phyloP scores from a whole-genome alignment of 768 basidiomycete species.

The Leccinum broughii region DNA sequence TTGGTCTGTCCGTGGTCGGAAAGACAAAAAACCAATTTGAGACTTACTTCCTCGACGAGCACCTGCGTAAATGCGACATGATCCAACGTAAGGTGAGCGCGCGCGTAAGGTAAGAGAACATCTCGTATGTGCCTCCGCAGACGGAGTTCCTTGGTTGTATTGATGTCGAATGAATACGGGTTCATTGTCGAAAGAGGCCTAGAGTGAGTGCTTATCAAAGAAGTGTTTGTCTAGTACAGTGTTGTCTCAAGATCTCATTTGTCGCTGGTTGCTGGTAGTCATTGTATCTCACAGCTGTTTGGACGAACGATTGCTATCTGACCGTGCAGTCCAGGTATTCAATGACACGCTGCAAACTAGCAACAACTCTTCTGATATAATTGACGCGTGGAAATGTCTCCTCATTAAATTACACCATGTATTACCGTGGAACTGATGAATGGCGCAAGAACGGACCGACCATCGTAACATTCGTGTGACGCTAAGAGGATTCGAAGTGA shows the following conservation, averaged over 20 bases:
- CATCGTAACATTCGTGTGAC: not conserved
- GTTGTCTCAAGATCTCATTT: not conserved
- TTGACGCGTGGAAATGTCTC: slow-evolving; percentile 3
- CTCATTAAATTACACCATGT: slow-evolving; percentile 15
- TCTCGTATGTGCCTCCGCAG: slow-evolving; percentile 49
- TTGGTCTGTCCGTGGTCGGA: not conserved
- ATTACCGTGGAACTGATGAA: slow-evolving; percentile 3
- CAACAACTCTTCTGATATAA: not conserved
- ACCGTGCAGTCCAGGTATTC: not conserved
- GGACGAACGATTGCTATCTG: not conserved
- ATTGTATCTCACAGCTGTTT: not conserved
- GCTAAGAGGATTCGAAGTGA: slow-evolving; percentile 1
- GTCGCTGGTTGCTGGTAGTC: not conserved
- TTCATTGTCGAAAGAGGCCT: slow-evolving; percentile 14
- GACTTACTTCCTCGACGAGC: slow-evolving; percentile 46
- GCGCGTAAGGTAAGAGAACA: slow-evolving; percentile 54
- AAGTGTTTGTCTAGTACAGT: not conserved
- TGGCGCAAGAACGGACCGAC: slow-evolving; percentile 4
- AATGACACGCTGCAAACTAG: slow-evolving; percentile 1
- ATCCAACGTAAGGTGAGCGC: slow-evolving; percentile 53
- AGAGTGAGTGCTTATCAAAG: not conserved
- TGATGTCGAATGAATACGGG: slow-evolving; percentile 16
- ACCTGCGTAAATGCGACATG: slow-evolving; percentile 54
- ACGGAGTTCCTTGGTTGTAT: slow-evolving; percentile 23
- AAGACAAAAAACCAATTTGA: not conserved